Conservation (phyloP, 2,329 filamentous ascomycete genomes). For the Alternaria novae-zelandiae region DNA sequence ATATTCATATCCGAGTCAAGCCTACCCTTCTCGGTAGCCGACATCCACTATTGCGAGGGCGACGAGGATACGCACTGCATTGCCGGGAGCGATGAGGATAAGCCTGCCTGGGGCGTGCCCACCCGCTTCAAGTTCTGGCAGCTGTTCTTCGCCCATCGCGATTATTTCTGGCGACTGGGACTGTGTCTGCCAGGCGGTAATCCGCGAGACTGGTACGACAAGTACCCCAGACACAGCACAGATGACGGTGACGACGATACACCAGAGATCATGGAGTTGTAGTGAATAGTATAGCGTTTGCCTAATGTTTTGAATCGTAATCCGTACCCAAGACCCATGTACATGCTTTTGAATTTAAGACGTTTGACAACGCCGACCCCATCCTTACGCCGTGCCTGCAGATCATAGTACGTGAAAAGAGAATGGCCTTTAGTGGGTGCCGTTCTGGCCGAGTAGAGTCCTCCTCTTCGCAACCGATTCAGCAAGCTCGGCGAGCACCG, state of each 20-base stretch:
- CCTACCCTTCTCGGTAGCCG: conserved; percentile 70
- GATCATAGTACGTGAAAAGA: neutral
- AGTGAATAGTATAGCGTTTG: neutral
- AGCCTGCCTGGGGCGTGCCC: conserved; percentile 49
- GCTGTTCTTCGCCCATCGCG: conserved; percentile 88
- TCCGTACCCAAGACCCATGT: neutral
- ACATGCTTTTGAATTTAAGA: neutral
- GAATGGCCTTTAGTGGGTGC: conserved; percentile 24
- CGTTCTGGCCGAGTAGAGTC: conserved; percentile 51
- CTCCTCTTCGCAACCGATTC: conserved; percentile 78
- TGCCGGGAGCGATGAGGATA: conserved; percentile 57
- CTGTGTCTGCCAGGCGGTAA: conserved; percentile 85
- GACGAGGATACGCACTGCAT: conserved; percentile 76
- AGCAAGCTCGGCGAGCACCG: conserved; percentile 77
- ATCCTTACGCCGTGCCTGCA: conserved; percentile 5
- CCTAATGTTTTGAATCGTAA: neutral
- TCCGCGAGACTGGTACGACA: conserved; percentile 68
- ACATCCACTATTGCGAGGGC: conserved; percentile 75
- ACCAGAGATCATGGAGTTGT: conserved; percentile 29
- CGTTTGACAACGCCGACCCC: conserved; percentile 6
- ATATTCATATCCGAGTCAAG: conserved; percentile 78
- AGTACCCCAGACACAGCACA: conserved; percentile 40
- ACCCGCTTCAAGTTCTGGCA: conserved; percentile 82
- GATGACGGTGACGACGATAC: conserved; percentile 17
- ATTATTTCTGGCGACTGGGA: conserved; percentile 95